These are phyloP conservation scores for Podosphaera leucotricha DNA, from an alignment of 2,329 filamentous ascomycete genomes.

Conservation along the genomic window DNA sequence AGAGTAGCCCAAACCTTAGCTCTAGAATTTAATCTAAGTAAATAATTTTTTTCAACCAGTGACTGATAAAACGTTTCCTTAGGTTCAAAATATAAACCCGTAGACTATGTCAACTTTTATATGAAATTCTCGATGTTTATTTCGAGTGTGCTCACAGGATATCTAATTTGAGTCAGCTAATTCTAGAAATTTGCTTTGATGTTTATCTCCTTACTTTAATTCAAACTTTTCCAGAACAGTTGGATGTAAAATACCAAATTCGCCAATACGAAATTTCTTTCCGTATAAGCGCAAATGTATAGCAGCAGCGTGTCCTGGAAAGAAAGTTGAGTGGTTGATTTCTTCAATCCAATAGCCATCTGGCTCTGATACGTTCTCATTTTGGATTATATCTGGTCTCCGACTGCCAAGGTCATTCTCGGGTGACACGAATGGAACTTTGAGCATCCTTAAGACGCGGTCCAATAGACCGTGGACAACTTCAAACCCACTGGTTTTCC, in stretches of 20 bases:
- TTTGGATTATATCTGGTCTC: constrained; percentile 28
- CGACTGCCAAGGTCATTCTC: constrained; percentile 36
- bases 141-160: constrained; percentile 83
- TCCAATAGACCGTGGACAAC: constrained; percentile 85
- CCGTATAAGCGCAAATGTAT: constrained; percentile 55
- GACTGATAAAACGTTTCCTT: neutral
- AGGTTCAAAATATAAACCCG: neutral
- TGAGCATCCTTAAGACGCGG: constrained; percentile 78
- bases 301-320: constrained; percentile 68
- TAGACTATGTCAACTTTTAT: constrained; percentile 19
- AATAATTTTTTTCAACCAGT: neutral
- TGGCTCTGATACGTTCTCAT: constrained; percentile 30
- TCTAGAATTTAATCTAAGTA: neutral
- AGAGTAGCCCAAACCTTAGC: too few relatives aligned
- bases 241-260: constrained; percentile 86
- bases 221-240: constrained; percentile 85
- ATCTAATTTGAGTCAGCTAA: constrained; percentile 23
- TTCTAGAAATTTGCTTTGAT: neutral
- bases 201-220: constrained; percentile 33
- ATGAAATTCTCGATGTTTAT: constrained; percentile 87
- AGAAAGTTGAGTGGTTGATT: constrained; percentile 76
- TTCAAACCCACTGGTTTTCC: constrained; percentile 86
- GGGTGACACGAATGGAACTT: constrained; percentile 52
- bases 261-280: constrained; percentile 55
- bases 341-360: constrained; percentile 89